phyloP scores from a whole-genome alignment of 495 filamentous ascomycete genomes.

The Haplographium delicatum region DNA sequence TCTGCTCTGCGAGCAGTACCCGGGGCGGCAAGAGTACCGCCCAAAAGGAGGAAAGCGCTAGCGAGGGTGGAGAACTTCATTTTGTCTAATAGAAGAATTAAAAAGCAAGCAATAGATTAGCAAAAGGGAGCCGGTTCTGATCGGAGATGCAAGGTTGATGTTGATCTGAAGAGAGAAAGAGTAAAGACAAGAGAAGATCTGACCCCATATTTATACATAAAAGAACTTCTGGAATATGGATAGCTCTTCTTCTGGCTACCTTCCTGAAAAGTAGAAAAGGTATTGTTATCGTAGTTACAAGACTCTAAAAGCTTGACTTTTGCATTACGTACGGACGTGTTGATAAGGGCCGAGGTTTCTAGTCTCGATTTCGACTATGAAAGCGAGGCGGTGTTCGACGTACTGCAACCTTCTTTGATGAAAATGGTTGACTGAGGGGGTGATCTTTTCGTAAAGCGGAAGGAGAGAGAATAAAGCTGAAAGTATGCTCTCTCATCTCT shows the following conservation, averaged over 20 bases:
- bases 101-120: neutral
- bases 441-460: slow-evolving; percentile 1
- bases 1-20: slow-evolving; percentile 5
- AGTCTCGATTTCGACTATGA: neutral
- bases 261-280: neutral
- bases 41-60: slow-evolving; percentile 5
- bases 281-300: neutral
- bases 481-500: neutral
- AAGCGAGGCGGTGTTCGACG: neutral
- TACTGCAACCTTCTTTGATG: neutral
- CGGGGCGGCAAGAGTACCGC: slow-evolving; percentile 8
- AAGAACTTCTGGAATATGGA: neutral
- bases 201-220: neutral
- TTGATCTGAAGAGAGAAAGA: neutral
- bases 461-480: neutral
- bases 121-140: neutral
- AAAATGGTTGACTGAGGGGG: neutral
- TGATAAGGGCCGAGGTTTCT: neutral
- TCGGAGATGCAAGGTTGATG: neutral
- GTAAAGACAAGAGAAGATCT: neutral
- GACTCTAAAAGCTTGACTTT: neutral
- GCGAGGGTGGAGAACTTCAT: slow-evolving; percentile 17
- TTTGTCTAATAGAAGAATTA: neutral
- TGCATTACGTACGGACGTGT: neutral
- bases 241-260: neutral